Conservation (phyloP, 2,329 filamentous ascomycete genomes). For the Leptographium flavum region DNA sequence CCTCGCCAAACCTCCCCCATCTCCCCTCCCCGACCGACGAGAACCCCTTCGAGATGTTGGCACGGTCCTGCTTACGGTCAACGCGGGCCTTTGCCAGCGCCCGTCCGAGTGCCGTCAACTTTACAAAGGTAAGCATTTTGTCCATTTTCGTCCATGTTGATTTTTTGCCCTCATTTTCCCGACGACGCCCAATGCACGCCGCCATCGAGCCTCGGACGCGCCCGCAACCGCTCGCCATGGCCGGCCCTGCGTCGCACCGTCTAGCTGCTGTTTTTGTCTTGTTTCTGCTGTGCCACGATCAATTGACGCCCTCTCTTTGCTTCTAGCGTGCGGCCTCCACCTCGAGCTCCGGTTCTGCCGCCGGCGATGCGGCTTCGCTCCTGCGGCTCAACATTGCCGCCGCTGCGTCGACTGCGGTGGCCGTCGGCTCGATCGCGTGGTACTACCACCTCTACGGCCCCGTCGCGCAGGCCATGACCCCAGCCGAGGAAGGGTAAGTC, state of each 20-base stretch:
- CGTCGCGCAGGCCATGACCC: slow-evolving; percentile 76
- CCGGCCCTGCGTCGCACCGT: not conserved
- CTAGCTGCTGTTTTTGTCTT: not conserved
- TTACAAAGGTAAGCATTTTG: slow-evolving; percentile 49
- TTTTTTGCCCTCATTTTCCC: slow-evolving; percentile 1
- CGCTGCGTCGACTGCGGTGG: slow-evolving; percentile 71
- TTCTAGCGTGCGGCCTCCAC: slow-evolving; percentile 54
- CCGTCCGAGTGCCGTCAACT: slow-evolving; percentile 56
- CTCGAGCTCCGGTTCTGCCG: slow-evolving; percentile 55
- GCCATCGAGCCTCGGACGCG: not conserved
- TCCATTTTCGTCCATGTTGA: slow-evolving; percentile 4
- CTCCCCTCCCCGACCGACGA: slow-evolving; percentile 22
- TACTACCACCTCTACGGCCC: slow-evolving; percentile 95
- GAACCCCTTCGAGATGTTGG: slow-evolving; percentile 63
- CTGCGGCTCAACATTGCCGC: slow-evolving; percentile 78
- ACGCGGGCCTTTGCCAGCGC: slow-evolving; percentile 72
- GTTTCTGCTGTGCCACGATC: not conserved
- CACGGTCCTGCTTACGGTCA: slow-evolving; percentile 80
- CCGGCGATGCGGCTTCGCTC: slow-evolving; percentile 44
- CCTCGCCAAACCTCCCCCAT: slow-evolving; percentile 20
- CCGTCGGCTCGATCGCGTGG: slow-evolving; percentile 84
- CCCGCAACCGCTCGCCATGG: not conserved
- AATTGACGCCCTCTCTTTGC: slow-evolving; percentile 7
- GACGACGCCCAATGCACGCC: not conserved
- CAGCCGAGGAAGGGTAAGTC: slow-evolving; percentile 95